These are phyloP conservation scores for Incumbomyces delicatus DNA, from an alignment of 2,329 filamentous ascomycete species.

Conservation along the genomic window DNA sequence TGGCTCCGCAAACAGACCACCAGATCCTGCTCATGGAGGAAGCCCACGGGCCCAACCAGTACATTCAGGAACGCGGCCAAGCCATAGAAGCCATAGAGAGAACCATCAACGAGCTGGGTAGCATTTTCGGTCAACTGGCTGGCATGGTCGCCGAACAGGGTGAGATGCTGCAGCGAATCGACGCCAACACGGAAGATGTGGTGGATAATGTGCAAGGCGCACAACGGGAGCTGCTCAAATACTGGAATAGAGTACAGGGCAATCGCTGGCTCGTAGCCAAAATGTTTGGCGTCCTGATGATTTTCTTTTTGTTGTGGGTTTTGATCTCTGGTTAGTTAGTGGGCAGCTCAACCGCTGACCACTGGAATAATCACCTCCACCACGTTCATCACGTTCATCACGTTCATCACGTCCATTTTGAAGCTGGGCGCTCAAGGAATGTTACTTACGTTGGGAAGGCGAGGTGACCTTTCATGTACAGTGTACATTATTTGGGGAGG, in stretches of 20 bases:
- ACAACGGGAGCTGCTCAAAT: conserved; percentile 89
- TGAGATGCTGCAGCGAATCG: conserved; percentile 83
- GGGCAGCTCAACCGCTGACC: too few relatives aligned
- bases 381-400: neutral
- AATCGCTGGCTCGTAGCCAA: conserved; percentile 92
- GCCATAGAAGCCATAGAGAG: conserved; percentile 95
- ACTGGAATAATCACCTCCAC: too few relatives aligned
- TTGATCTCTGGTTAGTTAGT: conserved; percentile 42
- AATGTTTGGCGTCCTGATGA: conserved; percentile 75
- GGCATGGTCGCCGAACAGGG: conserved; percentile 96
- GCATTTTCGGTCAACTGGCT: conserved; percentile 88
- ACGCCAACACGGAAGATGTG: conserved; percentile 94
- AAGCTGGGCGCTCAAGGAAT: too few relatives aligned
- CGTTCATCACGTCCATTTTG: neutral
- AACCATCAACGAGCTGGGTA: conserved; percentile 83
- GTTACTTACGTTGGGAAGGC: too few relatives aligned
- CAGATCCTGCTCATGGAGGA: conserved; percentile 91
- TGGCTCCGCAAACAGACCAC: conserved; percentile 60
- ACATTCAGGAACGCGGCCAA: conserved; percentile 87
- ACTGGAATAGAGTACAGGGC: conserved; percentile 87
- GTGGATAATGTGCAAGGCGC: conserved; percentile 98
- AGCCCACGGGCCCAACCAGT: conserved; percentile 72
- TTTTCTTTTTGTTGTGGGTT: conserved; percentile 69
- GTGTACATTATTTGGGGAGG: too few relatives aligned
- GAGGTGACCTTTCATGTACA: too few relatives aligned